These are phyloP conservation scores for Carallia pectinifolia DNA, from an alignment of 345 rosid genomes.

Conservation along the genomic window DNA sequence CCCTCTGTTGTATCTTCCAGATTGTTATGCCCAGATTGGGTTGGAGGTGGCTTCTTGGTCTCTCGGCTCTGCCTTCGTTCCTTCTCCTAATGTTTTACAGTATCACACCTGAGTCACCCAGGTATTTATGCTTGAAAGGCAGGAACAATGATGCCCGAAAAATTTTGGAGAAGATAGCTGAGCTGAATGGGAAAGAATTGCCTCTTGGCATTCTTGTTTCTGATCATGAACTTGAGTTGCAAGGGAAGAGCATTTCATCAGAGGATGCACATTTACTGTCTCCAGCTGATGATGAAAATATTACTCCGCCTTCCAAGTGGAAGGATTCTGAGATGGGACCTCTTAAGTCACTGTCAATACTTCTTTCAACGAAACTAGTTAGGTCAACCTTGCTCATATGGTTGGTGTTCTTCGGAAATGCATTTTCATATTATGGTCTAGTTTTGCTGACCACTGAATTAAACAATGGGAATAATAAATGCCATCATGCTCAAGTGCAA, in stretches of 20 bases:
- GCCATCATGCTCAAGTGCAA: constrained; percentile 29
- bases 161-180: constrained; percentile 63
- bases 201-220: constrained; percentile 69
- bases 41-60: constrained; percentile 92
- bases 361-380: constrained; percentile 65
- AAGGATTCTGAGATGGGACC: constrained; percentile 39
- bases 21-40: constrained; percentile 77
- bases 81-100: constrained; percentile 75
- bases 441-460: constrained; percentile 91
- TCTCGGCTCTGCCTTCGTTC: constrained; percentile 70
- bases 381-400: constrained; percentile 78
- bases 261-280: constrained; percentile 47
- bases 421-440: constrained; percentile 85
- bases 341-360: constrained; percentile 42
- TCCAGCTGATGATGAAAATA: constrained; percentile 11
- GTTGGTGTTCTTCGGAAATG: constrained; percentile 82
- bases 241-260: constrained; percentile 23
- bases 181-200: constrained; percentile 47
- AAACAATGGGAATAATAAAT: constrained; percentile 46
- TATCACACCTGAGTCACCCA: constrained; percentile 76
- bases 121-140: constrained; percentile 75
- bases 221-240: constrained; percentile 50
- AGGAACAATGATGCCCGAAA: constrained; percentile 56
- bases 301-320: constrained; percentile 24
- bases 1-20: constrained; percentile 39